These are phyloP conservation scores for Pleurotus pulmonarius DNA, from an alignment of 768 basidiomycete species.

Conservation along the genomic window DNA sequence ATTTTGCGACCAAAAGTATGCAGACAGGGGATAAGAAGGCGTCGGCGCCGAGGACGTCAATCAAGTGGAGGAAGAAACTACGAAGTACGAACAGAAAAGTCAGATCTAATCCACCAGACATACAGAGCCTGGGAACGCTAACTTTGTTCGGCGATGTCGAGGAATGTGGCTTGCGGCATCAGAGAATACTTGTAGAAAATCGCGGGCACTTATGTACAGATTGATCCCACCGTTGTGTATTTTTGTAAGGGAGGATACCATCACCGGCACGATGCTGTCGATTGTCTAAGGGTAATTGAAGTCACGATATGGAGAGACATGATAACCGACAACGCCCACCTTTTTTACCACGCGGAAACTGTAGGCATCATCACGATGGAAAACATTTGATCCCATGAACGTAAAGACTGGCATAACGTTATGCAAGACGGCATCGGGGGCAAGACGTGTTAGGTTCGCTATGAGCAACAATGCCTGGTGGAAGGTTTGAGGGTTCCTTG, in stretches of 20 bases:
- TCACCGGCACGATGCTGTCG: slow-evolving; percentile 89
- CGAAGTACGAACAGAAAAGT: background rate
- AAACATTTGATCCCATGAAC: slow-evolving; percentile 98
- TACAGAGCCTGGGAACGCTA: slow-evolving; percentile 17
- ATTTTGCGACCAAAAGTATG: slow-evolving; percentile 83
- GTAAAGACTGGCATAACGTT: slow-evolving; percentile 99
- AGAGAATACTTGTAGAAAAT: slow-evolving; percentile 88
- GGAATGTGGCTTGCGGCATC: slow-evolving; percentile 92
- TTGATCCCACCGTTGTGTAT: slow-evolving; percentile 50
- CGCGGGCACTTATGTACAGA: slow-evolving; percentile 66
- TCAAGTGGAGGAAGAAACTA: slow-evolving; percentile 88
- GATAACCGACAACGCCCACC: slow-evolving; percentile 35
- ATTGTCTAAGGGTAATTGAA: slow-evolving; percentile 61
- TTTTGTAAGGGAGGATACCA: slow-evolving; percentile 74
- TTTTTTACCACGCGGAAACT: slow-evolving; percentile 94
- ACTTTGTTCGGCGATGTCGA: slow-evolving; percentile 89
- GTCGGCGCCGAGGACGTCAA: slow-evolving; percentile 72
- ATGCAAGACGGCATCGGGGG: slow-evolving; percentile 87
- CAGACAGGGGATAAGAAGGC: slow-evolving; percentile 81
- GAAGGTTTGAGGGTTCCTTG: slow-evolving; percentile 91
- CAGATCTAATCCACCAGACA: too few species aligned
- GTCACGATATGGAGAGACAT: background rate
- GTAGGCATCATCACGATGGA: slow-evolving; percentile 94
- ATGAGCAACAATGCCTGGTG: slow-evolving; percentile 89
- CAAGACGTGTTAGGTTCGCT: slow-evolving; percentile 76